These are phyloP conservation scores for Sequoia sempervirens DNA, from an alignment of 75 land plant species.

Conservation along the genomic window DNA sequence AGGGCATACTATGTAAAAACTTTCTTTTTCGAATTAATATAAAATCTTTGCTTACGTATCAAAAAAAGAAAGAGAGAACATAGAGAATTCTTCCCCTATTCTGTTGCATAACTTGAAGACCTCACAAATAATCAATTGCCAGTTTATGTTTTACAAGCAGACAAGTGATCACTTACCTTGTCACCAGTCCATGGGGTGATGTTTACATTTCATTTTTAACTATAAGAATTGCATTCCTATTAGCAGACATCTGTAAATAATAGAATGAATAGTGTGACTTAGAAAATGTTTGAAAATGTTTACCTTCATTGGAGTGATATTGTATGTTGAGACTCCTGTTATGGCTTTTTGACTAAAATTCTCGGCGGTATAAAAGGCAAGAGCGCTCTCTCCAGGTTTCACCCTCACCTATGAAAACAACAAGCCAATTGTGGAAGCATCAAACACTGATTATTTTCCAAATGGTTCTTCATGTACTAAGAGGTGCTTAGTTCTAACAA, in stretches of 20 bases:
- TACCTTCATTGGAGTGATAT: conserved; percentile 97
- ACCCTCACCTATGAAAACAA: conserved; percentile 63
- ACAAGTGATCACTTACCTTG: no score
- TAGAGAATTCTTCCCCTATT: neutral
- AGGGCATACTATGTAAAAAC: no score
- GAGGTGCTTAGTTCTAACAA: neutral
- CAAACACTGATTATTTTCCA: neutral
- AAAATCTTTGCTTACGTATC: no score
- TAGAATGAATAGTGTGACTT: neutral
- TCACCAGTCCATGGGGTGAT: no score
- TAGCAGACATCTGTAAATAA: neutral
- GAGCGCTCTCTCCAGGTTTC: conserved; percentile 96
- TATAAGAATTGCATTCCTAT: neutral
- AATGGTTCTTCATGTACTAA: neutral
- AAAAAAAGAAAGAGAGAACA: neutral
- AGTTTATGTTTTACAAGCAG: neutral
- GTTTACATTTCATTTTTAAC: neutral
- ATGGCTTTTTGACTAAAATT: conserved; percentile 81
- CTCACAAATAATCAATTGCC: neutral
- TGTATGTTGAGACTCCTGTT: conserved; percentile 94
- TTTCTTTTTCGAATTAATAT: no score
- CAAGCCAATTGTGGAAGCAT: neutral
- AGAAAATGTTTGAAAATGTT: neutral
- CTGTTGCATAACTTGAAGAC: neutral
- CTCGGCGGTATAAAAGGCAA: conserved; percentile 97